A percentile compares a stretch with the other conserved stretches of the same genome.
Conservation (phyloP, 805 yeast species). For the Candida tammaniensis region DNA sequence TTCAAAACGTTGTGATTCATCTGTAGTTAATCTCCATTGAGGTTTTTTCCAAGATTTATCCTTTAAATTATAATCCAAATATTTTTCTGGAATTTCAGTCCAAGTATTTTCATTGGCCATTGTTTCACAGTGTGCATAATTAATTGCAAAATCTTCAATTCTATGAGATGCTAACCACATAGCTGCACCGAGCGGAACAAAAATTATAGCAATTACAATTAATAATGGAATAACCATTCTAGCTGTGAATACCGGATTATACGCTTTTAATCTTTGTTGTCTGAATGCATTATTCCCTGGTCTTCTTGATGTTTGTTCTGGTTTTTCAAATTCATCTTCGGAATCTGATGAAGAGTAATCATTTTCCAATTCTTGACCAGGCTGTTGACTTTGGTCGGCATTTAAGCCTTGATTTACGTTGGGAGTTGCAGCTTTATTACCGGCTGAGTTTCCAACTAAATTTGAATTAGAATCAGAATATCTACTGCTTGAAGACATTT, state of each 20-base stretch:
- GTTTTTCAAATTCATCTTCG: conserved; percentile 40
- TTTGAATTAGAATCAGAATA: conserved; percentile 5
- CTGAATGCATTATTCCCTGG: conserved; percentile 63
- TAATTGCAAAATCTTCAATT: conserved; percentile 38
- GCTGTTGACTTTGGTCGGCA: neutral
- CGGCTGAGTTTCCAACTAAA: neutral
- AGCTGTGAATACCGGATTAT: conserved; percentile 45
- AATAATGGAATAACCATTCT: conserved; percentile 41
- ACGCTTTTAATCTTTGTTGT: conserved; percentile 53
- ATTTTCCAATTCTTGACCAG: conserved; percentile 1
- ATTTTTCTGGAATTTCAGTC: conserved; percentile 36
- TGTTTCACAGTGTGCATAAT: conserved; percentile 40
- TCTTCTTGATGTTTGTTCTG: conserved; percentile 51
- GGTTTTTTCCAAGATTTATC: conserved; percentile 16
- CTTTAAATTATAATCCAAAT: conserved; percentile 35
- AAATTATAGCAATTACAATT: conserved; percentile 35
- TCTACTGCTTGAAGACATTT: conserved; percentile 8
- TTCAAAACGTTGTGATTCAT: conserved; percentile 43
- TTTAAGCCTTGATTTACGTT: neutral
- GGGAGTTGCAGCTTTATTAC: neutral
- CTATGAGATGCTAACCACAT: conserved; percentile 44
- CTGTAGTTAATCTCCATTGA: conserved; percentile 36
- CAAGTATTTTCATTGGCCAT: conserved; percentile 31
- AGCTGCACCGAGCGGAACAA: conserved; percentile 45
- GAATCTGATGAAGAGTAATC: conserved; percentile 17